Conservation (phyloP, 2,329 filamentous ascomycete species). For the Hypoxylon sp. region DNA sequence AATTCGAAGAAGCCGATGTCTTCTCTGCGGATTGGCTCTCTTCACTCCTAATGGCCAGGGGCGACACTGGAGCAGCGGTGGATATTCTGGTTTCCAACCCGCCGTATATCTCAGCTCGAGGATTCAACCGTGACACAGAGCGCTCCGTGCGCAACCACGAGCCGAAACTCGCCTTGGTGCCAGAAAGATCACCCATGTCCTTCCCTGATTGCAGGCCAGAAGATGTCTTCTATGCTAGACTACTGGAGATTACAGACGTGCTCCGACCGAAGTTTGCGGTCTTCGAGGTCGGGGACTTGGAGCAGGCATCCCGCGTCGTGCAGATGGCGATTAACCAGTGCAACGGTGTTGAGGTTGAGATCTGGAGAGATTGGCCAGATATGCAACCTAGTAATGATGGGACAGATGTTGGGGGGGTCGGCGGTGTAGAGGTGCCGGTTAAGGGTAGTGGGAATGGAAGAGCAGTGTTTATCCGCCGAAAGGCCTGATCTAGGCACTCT, state of each 20-base stretch:
- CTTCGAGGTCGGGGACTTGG: constrained; percentile 79
- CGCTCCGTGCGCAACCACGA: constrained; percentile 87
- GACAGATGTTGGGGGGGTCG: constrained; percentile 44
- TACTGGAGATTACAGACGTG: constrained; percentile 69
- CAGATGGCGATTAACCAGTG: constrained; percentile 59
- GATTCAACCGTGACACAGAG: constrained; percentile 74
- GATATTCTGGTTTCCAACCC: constrained; percentile 90
- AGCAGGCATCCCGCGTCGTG: constrained; percentile 77
- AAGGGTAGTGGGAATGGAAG: constrained; percentile 66
- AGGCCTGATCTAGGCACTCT: background rate
- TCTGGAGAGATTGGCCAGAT: constrained; percentile 80
- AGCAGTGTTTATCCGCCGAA: constrained; percentile 57
- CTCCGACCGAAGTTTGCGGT: constrained; percentile 70
- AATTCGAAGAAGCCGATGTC: constrained; percentile 66
- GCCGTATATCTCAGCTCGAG: constrained; percentile 83
- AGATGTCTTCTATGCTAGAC: constrained; percentile 76
- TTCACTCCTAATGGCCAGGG: constrained; percentile 40
- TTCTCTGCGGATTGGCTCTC: constrained; percentile 61
- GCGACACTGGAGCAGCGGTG: constrained; percentile 45
- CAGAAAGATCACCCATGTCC: constrained; percentile 48
- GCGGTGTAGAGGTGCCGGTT: constrained; percentile 55
- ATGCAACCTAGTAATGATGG: constrained; percentile 53
- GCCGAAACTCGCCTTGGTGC: constrained; percentile 83
- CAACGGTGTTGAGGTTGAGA: constrained; percentile 65
- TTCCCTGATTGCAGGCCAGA: constrained; percentile 52